Evolutionary conservation across 345 rosid species (phyloP).

Genomic region (Laguncularia racemosa): DNA sequence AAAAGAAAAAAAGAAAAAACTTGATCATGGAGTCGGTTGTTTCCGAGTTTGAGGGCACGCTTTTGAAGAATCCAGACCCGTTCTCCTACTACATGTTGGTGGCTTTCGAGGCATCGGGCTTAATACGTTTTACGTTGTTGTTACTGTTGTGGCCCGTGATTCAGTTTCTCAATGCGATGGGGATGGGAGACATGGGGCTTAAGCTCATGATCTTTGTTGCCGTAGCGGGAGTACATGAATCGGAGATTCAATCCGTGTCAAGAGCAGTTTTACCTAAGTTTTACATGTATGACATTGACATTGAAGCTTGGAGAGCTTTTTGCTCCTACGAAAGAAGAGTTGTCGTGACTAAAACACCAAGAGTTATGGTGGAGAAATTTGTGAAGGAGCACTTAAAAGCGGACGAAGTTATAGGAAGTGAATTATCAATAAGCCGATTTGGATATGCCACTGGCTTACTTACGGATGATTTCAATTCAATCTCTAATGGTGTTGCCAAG

Average conservation of each 20-base stretch:
- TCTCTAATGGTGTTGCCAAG: conserved; percentile 26
- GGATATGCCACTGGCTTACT: conserved; percentile 66
- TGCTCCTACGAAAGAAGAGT: conserved; percentile 47
- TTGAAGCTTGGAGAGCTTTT: conserved; percentile 69
- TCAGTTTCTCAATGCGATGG: conserved; percentile 37
- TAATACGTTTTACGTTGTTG: conserved; percentile 56
- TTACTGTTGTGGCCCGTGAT: conserved; percentile 64
- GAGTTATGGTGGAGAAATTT: conserved; percentile 75
- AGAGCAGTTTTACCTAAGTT: conserved; percentile 88
- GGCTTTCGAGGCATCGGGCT: conserved; percentile 81
- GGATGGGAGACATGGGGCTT: conserved; percentile 37
- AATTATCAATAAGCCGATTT: conserved; percentile 50
- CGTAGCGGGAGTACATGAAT: conserved; percentile 41
- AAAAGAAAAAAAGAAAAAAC: too few relatives aligned
- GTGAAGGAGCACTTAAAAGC: conserved; percentile 70
- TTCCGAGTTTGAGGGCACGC: conserved; percentile 73
- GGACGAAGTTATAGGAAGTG: conserved; percentile 69
- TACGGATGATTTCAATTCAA: conserved; percentile 12
- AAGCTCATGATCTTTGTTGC: conserved; percentile 65
- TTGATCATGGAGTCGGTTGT: conserved; percentile 48
- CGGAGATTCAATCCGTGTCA: conserved; percentile 76
- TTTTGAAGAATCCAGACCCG: conserved; percentile 45
- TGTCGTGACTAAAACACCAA: conserved; percentile 65
- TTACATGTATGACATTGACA: conserved; percentile 64
- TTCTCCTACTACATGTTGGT: conserved; percentile 88